phyloP scores from a whole-genome alignment of 1,284 basidiomycete species.

The Puccinia triticina region DNA sequence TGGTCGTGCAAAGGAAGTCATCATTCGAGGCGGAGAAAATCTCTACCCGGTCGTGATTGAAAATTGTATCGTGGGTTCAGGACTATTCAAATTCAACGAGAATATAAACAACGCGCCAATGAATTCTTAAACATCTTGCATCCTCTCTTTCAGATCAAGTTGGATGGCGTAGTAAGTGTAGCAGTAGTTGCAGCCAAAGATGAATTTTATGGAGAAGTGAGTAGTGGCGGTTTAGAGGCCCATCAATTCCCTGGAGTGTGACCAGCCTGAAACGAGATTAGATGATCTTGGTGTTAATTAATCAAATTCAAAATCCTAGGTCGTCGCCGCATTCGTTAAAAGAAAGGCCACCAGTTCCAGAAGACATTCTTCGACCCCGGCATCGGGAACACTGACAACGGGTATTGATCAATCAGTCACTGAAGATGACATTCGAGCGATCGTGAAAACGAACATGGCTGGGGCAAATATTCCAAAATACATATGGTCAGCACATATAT shows the following conservation, averaged over 20 bases:
- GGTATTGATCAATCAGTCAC: background rate
- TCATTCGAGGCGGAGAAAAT: constrained; percentile 53
- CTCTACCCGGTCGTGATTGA: constrained; percentile 52
- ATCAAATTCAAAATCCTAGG: background rate
- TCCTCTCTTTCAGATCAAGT: constrained; percentile 3
- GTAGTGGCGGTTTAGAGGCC: too few species aligned
- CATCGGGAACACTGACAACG: too few species aligned
- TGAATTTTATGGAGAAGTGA: constrained; percentile 45
- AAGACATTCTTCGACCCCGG: background rate
- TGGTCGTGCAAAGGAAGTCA: constrained; percentile 53
- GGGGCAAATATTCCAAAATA: constrained; percentile 21
- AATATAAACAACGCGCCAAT: background rate
- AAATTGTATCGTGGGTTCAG: constrained; percentile 34
- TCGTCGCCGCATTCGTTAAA: constrained; percentile 23
- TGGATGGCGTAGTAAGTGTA: constrained; percentile 36
- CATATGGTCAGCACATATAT: constrained; percentile 19
- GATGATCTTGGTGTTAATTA: background rate
- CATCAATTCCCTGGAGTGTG: too few species aligned
- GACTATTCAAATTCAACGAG: background rate
- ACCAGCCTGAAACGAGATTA: too few species aligned
- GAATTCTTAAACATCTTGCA: background rate
- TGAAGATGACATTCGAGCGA: background rate
- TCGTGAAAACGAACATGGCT: constrained; percentile 8
- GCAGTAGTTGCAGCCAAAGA: constrained; percentile 30
- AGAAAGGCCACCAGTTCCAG: background rate